phyloP scores from a whole-genome alignment of 176 grass and related monocot genomes.

The Poa annua region DNA sequence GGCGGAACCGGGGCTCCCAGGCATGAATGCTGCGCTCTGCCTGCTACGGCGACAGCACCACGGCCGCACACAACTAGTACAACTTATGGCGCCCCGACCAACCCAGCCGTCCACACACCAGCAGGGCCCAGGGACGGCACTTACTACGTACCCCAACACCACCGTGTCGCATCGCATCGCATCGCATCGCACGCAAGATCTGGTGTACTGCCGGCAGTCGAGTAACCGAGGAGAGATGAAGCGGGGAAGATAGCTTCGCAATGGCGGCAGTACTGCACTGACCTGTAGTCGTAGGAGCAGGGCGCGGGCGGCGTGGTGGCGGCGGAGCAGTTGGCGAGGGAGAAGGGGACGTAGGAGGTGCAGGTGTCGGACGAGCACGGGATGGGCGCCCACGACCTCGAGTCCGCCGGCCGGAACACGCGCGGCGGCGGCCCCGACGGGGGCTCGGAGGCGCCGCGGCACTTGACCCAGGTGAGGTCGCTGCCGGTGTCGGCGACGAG shows the following conservation, averaged over 20 bases:
- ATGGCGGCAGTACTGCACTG: not conserved
- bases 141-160: not conserved
- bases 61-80: not conserved
- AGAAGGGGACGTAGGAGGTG: conserved; percentile 62
- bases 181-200: conserved; percentile 1
- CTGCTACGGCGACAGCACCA: not conserved
- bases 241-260: not conserved
- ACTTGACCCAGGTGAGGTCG: conserved; percentile 99
- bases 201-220: too few species aligned
- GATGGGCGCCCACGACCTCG: conserved; percentile 57
- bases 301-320: conserved; percentile 30
- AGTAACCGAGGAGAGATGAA: too few species aligned
- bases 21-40: conserved; percentile 6
- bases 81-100: too few species aligned
- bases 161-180: not conserved
- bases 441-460: not conserved
- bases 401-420: conserved; percentile 50
- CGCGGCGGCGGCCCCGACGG: not conserved
- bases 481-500: conserved; percentile 92
- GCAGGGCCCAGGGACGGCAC: not conserved
- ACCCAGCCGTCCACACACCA: conserved; percentile 33
- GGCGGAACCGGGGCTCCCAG: not conserved
- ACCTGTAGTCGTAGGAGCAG: conserved; percentile 81
- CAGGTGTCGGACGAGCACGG: conserved; percentile 65
- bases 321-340: conserved; percentile 65